phyloP scores from a whole-genome alignment of 306 rosid species.

The Ormosia semicastrata region DNA sequence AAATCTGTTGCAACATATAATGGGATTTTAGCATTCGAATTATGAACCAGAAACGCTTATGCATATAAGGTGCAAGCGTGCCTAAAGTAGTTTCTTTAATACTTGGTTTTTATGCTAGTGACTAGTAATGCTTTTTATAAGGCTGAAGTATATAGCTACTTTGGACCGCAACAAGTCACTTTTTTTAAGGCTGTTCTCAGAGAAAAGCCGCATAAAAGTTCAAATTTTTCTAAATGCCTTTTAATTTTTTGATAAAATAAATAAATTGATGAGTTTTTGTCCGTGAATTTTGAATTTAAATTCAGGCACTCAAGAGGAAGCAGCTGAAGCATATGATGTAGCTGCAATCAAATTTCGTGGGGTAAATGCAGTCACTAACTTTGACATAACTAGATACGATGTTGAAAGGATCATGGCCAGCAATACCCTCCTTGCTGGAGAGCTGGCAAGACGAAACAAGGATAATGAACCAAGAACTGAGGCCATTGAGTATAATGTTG shows the following conservation, averaged over 20 bases:
- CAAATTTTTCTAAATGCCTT: neutral
- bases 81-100: neutral
- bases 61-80: neutral
- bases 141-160: slow-evolving; percentile 39
- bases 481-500: slow-evolving; percentile 36
- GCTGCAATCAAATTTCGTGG: slow-evolving; percentile 95
- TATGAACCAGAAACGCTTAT: neutral
- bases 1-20: neutral
- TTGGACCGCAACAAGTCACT: slow-evolving; percentile 31
- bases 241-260: neutral
- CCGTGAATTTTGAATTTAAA: neutral
- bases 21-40: neutral
- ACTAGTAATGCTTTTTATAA: slow-evolving; percentile 34
- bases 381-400: slow-evolving; percentile 70
- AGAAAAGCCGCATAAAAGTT: neutral
- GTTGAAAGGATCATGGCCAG: slow-evolving; percentile 90
- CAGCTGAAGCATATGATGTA: slow-evolving; percentile 92
- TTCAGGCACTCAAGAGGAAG: slow-evolving; percentile 96
- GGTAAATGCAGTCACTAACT: slow-evolving; percentile 77
- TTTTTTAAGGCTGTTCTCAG: slow-evolving; percentile 42
- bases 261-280: neutral
- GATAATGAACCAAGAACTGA: slow-evolving; percentile 36
- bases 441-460: slow-evolving; percentile 54
- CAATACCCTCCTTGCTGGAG: slow-evolving; percentile 69
- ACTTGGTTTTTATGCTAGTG: slow-evolving; percentile 14